phyloP scores from a whole-genome alignment of 371 early-diverging fungal genomes.

The Mucor irregularis region DNA sequence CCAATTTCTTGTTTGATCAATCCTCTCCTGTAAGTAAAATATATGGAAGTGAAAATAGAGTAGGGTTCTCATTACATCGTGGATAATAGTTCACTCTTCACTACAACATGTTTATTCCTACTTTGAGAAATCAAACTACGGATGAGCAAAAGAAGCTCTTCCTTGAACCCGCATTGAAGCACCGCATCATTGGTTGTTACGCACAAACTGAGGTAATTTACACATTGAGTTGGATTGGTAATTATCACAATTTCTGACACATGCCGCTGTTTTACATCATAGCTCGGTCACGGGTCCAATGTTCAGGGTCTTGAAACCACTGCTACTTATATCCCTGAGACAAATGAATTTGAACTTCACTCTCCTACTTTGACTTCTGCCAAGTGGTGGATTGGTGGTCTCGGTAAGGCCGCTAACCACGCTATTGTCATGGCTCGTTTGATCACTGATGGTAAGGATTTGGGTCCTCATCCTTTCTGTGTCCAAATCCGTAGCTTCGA shows the following conservation, averaged over 20 bases:
- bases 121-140: constrained; percentile 71
- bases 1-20: constrained; percentile 48
- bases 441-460: constrained; percentile 73
- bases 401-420: constrained; percentile 72
- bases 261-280: background rate
- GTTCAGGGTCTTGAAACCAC: constrained; percentile 89
- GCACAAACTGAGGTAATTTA: constrained; percentile 73
- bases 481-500: constrained; percentile 83
- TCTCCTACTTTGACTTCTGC: constrained; percentile 77
- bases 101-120: constrained; percentile 78
- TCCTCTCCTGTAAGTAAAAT: constrained; percentile 41
- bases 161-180: constrained; percentile 70
- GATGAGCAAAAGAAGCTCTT: constrained; percentile 80
- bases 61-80: too few species aligned
- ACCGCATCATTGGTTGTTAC: constrained; percentile 84
- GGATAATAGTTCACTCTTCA: constrained; percentile 54
- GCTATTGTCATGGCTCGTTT: constrained; percentile 88
- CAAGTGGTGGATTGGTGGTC: constrained; percentile 94
- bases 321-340: constrained; percentile 78
- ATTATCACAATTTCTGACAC: constrained; percentile 1
- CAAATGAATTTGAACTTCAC: constrained; percentile 85
- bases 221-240: constrained; percentile 15
- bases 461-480: constrained; percentile 86
- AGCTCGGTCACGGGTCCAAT: constrained; percentile 79
- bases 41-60: too few species aligned